Evolutionary conservation across 192 early-diverging fungal species (phyloP).

Genomic region (Coemansia sp.): DNA sequence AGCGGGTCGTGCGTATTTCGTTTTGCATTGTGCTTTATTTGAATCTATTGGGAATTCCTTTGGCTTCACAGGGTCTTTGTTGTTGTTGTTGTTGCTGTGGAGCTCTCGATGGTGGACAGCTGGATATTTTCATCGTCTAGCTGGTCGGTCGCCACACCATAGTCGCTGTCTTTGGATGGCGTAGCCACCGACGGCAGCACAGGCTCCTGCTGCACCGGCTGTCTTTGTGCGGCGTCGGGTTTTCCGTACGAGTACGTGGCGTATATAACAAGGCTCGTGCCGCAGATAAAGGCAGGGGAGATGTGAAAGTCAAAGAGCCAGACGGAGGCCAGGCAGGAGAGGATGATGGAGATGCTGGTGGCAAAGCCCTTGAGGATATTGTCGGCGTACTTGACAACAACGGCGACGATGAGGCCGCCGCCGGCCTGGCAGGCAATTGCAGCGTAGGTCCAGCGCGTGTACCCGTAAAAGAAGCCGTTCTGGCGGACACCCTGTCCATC

Average conservation of each 20-base stretch:
- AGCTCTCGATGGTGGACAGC: neutral
- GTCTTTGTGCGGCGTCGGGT: neutral
- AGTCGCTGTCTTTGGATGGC: neutral
- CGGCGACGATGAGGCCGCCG: constrained; percentile 89
- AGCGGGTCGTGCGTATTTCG: no score
- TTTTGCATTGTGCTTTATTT: no score
- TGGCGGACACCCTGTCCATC: constrained; percentile 64
- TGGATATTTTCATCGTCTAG: neutral
- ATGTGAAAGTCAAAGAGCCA: constrained; percentile 80
- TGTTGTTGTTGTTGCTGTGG: neutral
- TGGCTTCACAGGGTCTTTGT: neutral
- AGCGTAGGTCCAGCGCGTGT: constrained; percentile 69
- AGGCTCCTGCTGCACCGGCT: neutral
- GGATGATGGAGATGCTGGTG: constrained; percentile 90
- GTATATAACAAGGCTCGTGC: constrained; percentile 65
- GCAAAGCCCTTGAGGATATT: constrained; percentile 99
- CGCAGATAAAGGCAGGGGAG: constrained; percentile 64
- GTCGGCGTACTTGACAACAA: constrained; percentile 97
- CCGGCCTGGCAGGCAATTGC: constrained; percentile 86
- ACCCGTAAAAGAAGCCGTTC: constrained; percentile 89
- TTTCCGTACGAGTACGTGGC: constrained; percentile 72
- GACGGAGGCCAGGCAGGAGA: constrained; percentile 78
- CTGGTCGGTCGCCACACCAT: neutral
- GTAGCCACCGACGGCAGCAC: constrained; percentile 1
- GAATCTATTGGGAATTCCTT: no score